Conservation (phyloP, 345 rosid species). For the Firmiana major region DNA sequence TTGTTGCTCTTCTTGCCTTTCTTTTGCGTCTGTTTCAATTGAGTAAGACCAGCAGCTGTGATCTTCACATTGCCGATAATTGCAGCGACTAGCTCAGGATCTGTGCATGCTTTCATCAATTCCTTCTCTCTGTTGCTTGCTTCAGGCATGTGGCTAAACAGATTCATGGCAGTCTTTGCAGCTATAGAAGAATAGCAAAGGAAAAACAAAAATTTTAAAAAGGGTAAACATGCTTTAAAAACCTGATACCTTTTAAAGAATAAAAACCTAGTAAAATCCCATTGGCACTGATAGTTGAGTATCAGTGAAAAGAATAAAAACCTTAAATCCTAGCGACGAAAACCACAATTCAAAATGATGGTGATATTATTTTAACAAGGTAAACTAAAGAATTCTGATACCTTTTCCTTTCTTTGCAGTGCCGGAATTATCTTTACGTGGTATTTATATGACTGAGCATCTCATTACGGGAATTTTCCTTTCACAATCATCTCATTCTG, state of each 20-base stretch:
- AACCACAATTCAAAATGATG: background rate
- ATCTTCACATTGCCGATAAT: constrained; percentile 86
- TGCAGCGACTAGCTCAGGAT: constrained; percentile 91
- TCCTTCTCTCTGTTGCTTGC: constrained; percentile 85
- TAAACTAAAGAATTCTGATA: constrained; percentile 15
- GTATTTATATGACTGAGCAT: constrained; percentile 88
- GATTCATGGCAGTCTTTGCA: constrained; percentile 87
- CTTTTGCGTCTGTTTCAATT: constrained; percentile 95
- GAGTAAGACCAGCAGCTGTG: constrained; percentile 86
- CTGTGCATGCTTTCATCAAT: constrained; percentile 93
- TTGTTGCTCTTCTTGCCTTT: constrained; percentile 59
- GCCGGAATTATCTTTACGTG: constrained; percentile 91
- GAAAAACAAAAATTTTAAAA: background rate
- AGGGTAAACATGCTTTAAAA: background rate
- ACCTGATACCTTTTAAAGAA: no score
- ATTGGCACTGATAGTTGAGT: background rate
- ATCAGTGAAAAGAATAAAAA: background rate
- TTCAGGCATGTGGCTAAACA: constrained; percentile 83
- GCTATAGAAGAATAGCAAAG: constrained; percentile 32
- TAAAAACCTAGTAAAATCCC: background rate
- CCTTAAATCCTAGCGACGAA: background rate
- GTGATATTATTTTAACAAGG: background rate
- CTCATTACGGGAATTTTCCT: no score
- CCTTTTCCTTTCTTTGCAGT: constrained; percentile 95
- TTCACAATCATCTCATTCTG: constrained; percentile 97